Base-by-base conservation (phyloP, 2,329 filamentous ascomycete species). In the Pleomassaria siparia region DNA sequence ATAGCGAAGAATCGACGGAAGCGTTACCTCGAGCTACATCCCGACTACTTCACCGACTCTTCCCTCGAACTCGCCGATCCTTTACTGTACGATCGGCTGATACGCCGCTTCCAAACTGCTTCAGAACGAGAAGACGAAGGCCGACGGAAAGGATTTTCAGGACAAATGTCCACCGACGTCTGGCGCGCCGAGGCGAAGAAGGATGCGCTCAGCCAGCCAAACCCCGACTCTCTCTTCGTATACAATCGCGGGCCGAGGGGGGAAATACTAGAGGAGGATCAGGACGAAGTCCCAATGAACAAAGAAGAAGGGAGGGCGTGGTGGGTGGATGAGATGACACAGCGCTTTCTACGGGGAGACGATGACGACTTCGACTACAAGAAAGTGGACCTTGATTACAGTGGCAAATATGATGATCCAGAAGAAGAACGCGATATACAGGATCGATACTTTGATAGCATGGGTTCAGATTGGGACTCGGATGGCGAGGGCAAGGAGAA, bases 281-380 rank as follows among this genome's bases (percentile, higher is more conserved):
- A 75, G 44, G 81, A 84, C 54, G 73, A 84, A 47, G 74, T 78
- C 22, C 78, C 80, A 2, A 67, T 70, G 60, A 84, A 68, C 25
- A 86, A 83, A 61, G 83, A 85, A 44, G 85, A 90, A 39, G 91
- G 86, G 0, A 73, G 76, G 42, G 76, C 79, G 51, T 78, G 83
- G 49, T 96, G 91, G 91, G 73, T 75, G 28, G 82, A 82, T 47
- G 88, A 87, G 59, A 83, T 95, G 74, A 80, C 82, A 26, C 76
- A 86, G 58, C 79, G 90, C 28, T 96, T 96, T 60, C 70, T 96
- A 24, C 74, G 78, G 16, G 91, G 91, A 0, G 79, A 79, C 5
- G 91, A 95, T 62, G 76, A 79, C 1, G 89, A 95, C 40, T 92
- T 95, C 59, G 86, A 92, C 51, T 96, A 95, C 64, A 68, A 60